A percentile compares a stretch with the other conserved stretches of the same genome.
These are phyloP conservation scores for Chamaecyparis obtusa DNA, from an alignment of 75 land plant genomes.

Conservation along the genomic window DNA sequence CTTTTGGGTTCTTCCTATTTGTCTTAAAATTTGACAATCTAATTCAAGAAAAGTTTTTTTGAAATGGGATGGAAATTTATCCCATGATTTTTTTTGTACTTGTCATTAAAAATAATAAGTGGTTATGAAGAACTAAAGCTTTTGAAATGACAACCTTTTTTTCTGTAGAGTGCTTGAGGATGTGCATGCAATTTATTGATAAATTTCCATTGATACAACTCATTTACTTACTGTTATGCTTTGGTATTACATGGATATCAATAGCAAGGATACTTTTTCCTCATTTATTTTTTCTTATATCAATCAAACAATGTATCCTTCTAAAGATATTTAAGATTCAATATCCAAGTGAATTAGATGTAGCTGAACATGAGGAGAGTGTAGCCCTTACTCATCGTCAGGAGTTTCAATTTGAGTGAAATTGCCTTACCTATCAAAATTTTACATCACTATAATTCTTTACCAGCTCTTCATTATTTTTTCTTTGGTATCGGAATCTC, in stretches of 20 bases:
- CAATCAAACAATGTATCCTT: conserved; percentile 67
- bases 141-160: no score
- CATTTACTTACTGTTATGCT: conserved; percentile 71
- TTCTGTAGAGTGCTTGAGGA: no score
- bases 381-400: conserved; percentile 36
- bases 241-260: conserved; percentile 95
- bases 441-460: neutral
- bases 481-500: neutral
- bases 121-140: no score
- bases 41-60: no score
- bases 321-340: conserved; percentile 59
- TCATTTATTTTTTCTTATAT: conserved; percentile 75
- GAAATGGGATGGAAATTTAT: no score
- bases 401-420: conserved; percentile 31
- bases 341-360: conserved; percentile 73
- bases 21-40: no score
- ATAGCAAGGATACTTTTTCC: conserved; percentile 94
- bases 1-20: no score
- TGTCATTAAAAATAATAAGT: no score
- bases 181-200: no score
- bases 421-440: neutral
- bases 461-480: neutral
- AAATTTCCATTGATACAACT: conserved; percentile 79
- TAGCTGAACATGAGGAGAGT: conserved; percentile 94
- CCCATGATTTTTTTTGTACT: no score